These are phyloP conservation scores for Wickerhamomyces sp. DNA, from an alignment of 1,139 yeast species.

Conservation along the genomic window DNA sequence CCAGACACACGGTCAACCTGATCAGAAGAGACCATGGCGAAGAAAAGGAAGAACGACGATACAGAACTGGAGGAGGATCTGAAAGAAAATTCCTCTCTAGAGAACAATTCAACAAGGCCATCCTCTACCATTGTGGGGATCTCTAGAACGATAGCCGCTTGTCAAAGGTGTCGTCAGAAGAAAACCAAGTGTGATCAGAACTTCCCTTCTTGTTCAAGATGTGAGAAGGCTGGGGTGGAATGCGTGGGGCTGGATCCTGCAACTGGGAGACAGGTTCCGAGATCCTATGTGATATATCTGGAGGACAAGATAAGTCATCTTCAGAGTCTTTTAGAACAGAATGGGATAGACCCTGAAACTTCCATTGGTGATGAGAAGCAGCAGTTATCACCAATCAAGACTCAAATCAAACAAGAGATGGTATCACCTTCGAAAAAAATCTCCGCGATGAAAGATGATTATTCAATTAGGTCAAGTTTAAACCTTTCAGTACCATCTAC, in stretches of 20 bases:
- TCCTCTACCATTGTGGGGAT: slow-evolving; percentile 30
- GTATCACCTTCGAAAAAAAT: not conserved
- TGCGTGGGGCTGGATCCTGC: slow-evolving; percentile 86
- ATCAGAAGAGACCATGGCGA: not conserved
- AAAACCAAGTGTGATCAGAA: slow-evolving; percentile 82
- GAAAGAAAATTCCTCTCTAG: not conserved
- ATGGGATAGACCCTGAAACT: slow-evolving; percentile 34
- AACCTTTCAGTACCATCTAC: slow-evolving; percentile 18
- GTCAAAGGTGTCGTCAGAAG: slow-evolving; percentile 74
- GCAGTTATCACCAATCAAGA: too few relatives aligned
- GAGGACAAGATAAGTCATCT: slow-evolving; percentile 59
- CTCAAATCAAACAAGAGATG: too few relatives aligned
- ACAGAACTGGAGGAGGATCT: not conserved
- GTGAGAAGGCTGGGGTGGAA: slow-evolving; percentile 61
- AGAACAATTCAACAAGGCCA: slow-evolving; percentile 7
- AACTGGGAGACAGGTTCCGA: slow-evolving; percentile 80
- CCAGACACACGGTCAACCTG: too few relatives aligned
- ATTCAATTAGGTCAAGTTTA: slow-evolving; percentile 18
- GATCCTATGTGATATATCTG: slow-evolving; percentile 71
- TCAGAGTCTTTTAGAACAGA: slow-evolving; percentile 42
- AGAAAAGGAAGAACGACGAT: slow-evolving; percentile 1
- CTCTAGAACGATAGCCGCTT: slow-evolving; percentile 66
- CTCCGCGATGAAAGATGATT: slow-evolving; percentile 8
- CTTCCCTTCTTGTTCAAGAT: slow-evolving; percentile 72
- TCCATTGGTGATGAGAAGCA: too few relatives aligned